Percentiles rank a stretch among this genome's conserved stretches.
Evolutionary conservation across 2,329 filamentous ascomycete genomes (phyloP).

Genomic region (Xylaria sp.): DNA sequence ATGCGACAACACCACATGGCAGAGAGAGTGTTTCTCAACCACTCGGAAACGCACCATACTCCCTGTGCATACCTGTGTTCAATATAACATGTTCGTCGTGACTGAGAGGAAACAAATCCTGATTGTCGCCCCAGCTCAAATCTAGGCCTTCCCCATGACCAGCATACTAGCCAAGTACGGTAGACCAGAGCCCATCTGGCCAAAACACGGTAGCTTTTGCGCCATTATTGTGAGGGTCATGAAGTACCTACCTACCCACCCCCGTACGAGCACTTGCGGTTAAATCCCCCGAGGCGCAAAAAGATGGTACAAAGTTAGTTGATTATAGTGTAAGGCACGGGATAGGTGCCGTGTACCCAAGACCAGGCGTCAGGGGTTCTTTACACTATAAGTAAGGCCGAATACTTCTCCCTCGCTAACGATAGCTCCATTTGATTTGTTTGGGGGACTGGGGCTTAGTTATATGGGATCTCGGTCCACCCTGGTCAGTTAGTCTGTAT

Average conservation of each 20-base stretch:
- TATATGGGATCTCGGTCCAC: background rate
- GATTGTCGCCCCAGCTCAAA: slow-evolving; percentile 2
- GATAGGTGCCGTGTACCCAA: background rate
- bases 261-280: background rate
- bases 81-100: background rate
- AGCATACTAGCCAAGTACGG: background rate
- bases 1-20: slow-evolving; percentile 36
- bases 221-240: background rate
- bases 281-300: background rate
- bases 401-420: background rate
- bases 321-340: background rate
- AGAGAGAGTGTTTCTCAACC: slow-evolving; percentile 20
- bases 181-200: background rate
- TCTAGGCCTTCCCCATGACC: slow-evolving; percentile 5
- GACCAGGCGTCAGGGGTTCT: background rate
- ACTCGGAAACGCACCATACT: slow-evolving; percentile 34
- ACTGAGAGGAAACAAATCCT: background rate
- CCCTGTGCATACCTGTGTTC: slow-evolving; percentile 19
- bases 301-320: background rate
- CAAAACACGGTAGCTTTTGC: background rate
- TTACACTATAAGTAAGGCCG: no score
- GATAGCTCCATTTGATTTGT: background rate
- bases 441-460: background rate
- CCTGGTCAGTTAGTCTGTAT: background rate
- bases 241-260: background rate